Conservation (phyloP, 2,329 filamentous ascomycete genomes). For the Epichloe hybrida region DNA sequence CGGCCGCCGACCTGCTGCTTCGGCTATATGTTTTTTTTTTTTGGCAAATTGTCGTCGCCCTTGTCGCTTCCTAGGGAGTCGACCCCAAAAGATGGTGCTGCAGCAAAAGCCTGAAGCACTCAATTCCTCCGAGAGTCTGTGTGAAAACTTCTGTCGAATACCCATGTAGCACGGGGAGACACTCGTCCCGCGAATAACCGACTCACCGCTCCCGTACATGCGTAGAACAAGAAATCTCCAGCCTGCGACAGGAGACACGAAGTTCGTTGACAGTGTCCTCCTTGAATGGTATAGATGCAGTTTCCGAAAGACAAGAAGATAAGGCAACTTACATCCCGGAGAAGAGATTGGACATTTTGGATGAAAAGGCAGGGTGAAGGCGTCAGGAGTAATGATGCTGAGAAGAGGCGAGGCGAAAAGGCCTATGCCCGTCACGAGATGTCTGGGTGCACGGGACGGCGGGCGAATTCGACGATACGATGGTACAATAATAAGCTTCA, state of each 20-base stretch:
- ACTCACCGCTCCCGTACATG: not conserved
- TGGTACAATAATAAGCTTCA: not conserved
- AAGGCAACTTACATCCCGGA: constrained; percentile 43
- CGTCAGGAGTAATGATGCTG: constrained; percentile 3
- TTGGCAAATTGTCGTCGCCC: not conserved
- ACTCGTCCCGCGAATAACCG: not conserved
- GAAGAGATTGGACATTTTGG: constrained; percentile 45
- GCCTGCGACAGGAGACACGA: not conserved
- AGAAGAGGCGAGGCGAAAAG: not conserved
- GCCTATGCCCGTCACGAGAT: constrained; percentile 5
- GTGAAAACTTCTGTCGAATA: not conserved
- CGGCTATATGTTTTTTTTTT: no score
- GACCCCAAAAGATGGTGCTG: not conserved
- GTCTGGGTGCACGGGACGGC: constrained; percentile 1
- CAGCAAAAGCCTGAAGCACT: not conserved
- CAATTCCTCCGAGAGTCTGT: no score
- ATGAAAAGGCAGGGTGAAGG: constrained; percentile 6
- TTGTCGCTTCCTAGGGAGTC: not conserved
- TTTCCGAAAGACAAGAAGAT: not conserved
- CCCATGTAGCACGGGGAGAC: not conserved
- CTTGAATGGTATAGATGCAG: not conserved
- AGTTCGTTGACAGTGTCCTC: not conserved
- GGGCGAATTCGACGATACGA: not conserved
- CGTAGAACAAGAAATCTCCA: not conserved
- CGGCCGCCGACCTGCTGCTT: not conserved